Percentiles rank a stretch among this genome's conserved stretches.
phyloP scores from a whole-genome alignment of 306 rosid genomes.

The Malus sylvestris region DNA sequence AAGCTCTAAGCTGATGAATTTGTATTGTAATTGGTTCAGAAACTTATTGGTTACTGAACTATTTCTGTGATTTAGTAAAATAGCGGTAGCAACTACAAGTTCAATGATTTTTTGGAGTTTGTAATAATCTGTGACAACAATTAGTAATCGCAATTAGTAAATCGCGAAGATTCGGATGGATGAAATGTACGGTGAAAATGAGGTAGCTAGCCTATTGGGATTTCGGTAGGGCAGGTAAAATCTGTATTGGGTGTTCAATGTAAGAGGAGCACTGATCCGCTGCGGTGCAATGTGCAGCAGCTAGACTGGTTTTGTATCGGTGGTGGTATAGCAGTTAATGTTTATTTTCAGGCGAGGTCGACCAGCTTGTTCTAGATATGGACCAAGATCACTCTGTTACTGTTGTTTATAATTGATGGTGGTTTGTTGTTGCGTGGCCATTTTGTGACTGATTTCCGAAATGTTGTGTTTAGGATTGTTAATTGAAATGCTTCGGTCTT shows the following conservation, averaged over 20 bases:
- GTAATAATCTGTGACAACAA: not conserved
- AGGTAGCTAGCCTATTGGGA: not conserved
- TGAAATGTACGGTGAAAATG: not conserved
- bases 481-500: conserved; percentile 79
- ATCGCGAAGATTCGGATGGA: not conserved
- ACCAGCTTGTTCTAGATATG: not conserved
- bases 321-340: not conserved
- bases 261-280: not conserved
- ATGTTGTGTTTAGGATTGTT: conserved; percentile 53
- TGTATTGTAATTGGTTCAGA: not conserved
- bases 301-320: not conserved
- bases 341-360: not conserved
- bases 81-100: not conserved
- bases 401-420: not conserved
- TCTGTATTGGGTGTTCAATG: not conserved
- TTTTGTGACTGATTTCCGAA: not conserved
- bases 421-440: not conserved
- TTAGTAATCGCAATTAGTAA: no score
- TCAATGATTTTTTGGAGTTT: not conserved
- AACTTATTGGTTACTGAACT: not conserved
- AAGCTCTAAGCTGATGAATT: not conserved
- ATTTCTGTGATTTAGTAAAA: not conserved
- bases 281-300: not conserved
- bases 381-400: not conserved
- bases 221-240: not conserved